Evolutionary conservation across 2,329 filamentous ascomycete genomes (phyloP).

Genomic region (Aphanocladium album): DNA sequence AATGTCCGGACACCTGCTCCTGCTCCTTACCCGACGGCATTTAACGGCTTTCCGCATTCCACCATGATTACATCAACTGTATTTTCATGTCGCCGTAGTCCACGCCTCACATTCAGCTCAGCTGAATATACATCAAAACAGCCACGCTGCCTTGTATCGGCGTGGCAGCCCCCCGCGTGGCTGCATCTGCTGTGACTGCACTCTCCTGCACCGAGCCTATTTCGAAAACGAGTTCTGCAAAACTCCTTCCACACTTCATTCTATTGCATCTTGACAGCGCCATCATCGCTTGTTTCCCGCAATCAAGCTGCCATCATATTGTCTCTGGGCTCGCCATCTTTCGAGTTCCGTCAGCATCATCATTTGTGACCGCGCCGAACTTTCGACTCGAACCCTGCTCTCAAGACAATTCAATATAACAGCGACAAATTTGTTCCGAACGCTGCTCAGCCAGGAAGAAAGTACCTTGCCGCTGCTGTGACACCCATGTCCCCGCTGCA

Average conservation of each 20-base stretch:
- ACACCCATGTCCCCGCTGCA: not conserved
- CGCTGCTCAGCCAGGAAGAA: not conserved
- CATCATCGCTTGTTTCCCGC: not conserved
- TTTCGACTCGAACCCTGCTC: not conserved
- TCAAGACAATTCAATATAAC: not conserved
- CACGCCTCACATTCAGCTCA: constrained; percentile 8
- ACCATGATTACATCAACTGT: not conserved
- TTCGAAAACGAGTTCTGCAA: not conserved
- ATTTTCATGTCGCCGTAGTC: not conserved
- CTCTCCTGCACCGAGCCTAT: constrained; percentile 1
- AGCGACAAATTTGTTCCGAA: not conserved
- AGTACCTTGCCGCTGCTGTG: not conserved
- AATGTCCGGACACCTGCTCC: not conserved
- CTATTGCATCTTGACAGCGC: not conserved
- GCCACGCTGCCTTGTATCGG: not conserved
- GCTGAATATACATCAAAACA: not conserved
- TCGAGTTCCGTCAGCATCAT: not conserved
- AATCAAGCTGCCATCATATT: not conserved
- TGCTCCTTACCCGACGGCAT: not conserved
- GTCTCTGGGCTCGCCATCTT: not conserved
- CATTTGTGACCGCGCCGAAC: not conserved
- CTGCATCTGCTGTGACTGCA: constrained; percentile 10
- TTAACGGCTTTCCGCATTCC: not conserved
- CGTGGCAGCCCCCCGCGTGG: not conserved
- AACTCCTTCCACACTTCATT: not conserved